phyloP scores from a whole-genome alignment of 2,329 filamentous ascomycete species.

The Ustilaginoidea virens region DNA sequence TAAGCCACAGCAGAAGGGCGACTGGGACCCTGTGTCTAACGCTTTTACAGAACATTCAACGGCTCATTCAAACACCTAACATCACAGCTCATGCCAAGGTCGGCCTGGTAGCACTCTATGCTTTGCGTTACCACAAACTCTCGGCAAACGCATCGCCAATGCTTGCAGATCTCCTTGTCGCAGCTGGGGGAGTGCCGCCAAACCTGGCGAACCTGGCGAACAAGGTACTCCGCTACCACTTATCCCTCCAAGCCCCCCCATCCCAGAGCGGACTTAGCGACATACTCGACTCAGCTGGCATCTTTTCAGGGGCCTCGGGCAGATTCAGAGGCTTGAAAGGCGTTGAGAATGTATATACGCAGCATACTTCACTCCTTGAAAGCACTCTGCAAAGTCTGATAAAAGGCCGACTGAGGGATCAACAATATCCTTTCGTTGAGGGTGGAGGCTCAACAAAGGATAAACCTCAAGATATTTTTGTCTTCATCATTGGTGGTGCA shows the following conservation, averaged over 20 bases:
- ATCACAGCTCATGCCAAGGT: constrained; percentile 76
- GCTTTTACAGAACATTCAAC: constrained; percentile 54
- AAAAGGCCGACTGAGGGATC: constrained; percentile 74
- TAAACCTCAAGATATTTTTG: constrained; percentile 89
- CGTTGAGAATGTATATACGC: constrained; percentile 97
- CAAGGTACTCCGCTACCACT: constrained; percentile 72
- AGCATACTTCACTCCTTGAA: constrained; percentile 82
- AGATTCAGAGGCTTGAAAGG: constrained; percentile 91
- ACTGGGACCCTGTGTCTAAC: constrained; percentile 10
- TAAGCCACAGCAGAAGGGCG: constrained; percentile 19
- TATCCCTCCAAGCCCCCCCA: constrained; percentile 67
- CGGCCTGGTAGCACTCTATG: constrained; percentile 83
- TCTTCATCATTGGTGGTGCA: constrained; percentile 85
- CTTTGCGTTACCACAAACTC: constrained; percentile 78
- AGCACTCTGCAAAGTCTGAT: constrained; percentile 82
- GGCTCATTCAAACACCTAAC: constrained; percentile 63
- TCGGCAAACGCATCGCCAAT: constrained; percentile 71
- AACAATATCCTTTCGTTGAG: constrained; percentile 88
- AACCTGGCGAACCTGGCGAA: constrained; percentile 65
- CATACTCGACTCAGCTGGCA: constrained; percentile 79
- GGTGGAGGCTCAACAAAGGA: constrained; percentile 75
- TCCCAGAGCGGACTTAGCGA: constrained; percentile 71
- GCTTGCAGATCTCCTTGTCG: constrained; percentile 71
- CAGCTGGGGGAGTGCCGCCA: constrained; percentile 65
- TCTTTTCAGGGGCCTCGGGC: constrained; percentile 77